Base-by-base conservation (phyloP, 116 monocot genomes). In the Dioscorea cayenensis region DNA sequence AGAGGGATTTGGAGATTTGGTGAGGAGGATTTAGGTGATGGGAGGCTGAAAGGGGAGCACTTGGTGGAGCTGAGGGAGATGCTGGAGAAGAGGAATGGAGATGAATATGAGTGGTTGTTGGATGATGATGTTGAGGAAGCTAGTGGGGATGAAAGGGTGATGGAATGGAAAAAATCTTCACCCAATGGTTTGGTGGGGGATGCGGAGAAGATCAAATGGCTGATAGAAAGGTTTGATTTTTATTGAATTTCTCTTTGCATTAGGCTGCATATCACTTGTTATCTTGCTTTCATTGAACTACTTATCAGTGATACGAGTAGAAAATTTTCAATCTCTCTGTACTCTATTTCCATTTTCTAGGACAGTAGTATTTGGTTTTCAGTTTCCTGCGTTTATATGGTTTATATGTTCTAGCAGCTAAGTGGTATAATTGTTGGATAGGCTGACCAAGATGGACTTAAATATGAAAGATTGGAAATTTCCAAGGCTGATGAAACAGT, bases 401-500 rank as follows among this genome's bases (percentile, higher is more conserved):
- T 23, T 63, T 6, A 27, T 20, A 22, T 20, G 60, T 7, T 14
- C 7, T 19, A 61, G 60, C 8, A 7, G 22, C 20, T 20, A 22
- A 63, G 7, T 23, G 3, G 6, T 21, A 6, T 23, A 23, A 55
- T 55, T 55, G 17, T 55, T 55, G 55, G 14, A 69, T 75, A 96
- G 92, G 66, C 78, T 99, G 64, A 78, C 55, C 55, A 63, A 67
- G 62, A 51, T 73, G 62, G 76, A 90, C 49, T 66, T 99, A 63
- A 71, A 76, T 66, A 71, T 77, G 55, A 82, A 82, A 63, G 99
- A 99, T 64, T 99, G 99, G 99, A 94, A 87, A 71, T 89, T 99
- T 69, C 72, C 89, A 60, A 90, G 86, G 77, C 66, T 99, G 78
- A 93, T 99, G 91, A 94, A 81, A 67, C 91, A 91, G 70, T 94